Percentiles rank a stretch among this genome's conserved stretches.
These are phyloP conservation scores for Xerophyta viscosa DNA, from an alignment of 106 monocot genomes.

Conservation along the genomic window DNA sequence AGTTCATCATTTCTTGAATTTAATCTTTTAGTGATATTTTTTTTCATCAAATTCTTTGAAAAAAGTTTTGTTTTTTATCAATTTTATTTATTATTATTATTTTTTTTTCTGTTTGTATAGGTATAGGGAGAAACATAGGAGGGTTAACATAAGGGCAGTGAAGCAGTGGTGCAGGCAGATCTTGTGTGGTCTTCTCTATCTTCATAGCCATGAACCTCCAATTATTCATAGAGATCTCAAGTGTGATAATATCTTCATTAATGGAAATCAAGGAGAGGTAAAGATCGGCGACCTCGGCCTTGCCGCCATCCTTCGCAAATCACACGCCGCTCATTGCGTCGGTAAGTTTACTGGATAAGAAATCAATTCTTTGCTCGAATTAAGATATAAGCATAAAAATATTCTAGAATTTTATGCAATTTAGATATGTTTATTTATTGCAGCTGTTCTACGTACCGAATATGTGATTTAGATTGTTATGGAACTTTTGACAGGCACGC, in stretches of 20 bases:
- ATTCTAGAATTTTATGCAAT: too few species aligned
- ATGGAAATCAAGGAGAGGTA: slow-evolving; percentile 95
- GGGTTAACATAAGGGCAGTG: slow-evolving; percentile 73
- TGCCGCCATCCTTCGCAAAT: slow-evolving; percentile 84
- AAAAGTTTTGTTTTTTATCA: too few species aligned
- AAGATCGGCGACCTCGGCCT: slow-evolving; percentile 98
- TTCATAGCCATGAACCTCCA: slow-evolving; percentile 89
- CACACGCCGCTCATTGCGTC: slow-evolving; percentile 75
- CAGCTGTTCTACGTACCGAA: background rate
- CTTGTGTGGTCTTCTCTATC: slow-evolving; percentile 70
- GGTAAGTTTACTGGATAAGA: slow-evolving; percentile 27
- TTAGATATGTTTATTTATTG: too few species aligned
- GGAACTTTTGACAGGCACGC: slow-evolving; percentile 45
- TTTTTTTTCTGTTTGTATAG: too few species aligned
- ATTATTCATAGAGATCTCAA: slow-evolving; percentile 95
- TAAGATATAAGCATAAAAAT: too few species aligned
- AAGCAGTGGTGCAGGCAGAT: slow-evolving; percentile 99
- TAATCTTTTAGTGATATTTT: too few species aligned
- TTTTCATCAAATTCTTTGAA: too few species aligned
- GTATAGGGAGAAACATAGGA: slow-evolving; percentile 80
- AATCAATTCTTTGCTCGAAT: too few species aligned
- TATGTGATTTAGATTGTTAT: background rate
- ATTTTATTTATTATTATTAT: too few species aligned
- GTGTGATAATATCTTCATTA: slow-evolving; percentile 98
- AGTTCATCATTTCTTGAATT: slow-evolving; percentile 1